These are phyloP conservation scores for Russula olivacea DNA, from an alignment of 768 basidiomycete species.

Conservation along the genomic window DNA sequence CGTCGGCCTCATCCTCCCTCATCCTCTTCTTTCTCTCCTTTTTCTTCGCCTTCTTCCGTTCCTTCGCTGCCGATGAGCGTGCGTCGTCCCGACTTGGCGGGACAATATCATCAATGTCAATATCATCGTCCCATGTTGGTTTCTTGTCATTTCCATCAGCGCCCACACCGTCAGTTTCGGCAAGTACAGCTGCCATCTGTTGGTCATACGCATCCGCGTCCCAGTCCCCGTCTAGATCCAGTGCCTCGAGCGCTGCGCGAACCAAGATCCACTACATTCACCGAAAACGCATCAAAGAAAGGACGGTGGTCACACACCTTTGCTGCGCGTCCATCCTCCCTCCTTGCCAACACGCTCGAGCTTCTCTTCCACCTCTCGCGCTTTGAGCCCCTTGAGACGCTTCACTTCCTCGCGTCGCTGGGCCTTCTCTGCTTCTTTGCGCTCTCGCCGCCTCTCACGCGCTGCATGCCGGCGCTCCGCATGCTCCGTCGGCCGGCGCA, in stretches of 20 bases:
- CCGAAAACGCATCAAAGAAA: neutral
- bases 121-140: constrained; percentile 89
- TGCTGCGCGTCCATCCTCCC: constrained; percentile 47
- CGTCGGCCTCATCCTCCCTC: constrained; percentile 41
- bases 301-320: constrained; percentile 25
- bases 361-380: constrained; percentile 72
- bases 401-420: constrained; percentile 76
- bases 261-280: constrained; percentile 8
- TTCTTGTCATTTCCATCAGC: constrained; percentile 45
- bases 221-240: constrained; percentile 92
- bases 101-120: constrained; percentile 67
- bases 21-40: constrained; percentile 58
- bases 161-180: constrained; percentile 41
- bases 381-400: constrained; percentile 76
- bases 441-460: constrained; percentile 66
- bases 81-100: constrained; percentile 32
- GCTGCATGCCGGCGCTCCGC: constrained; percentile 60
- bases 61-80: constrained; percentile 4
- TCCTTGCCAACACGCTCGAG: constrained; percentile 67
- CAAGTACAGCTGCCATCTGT: constrained; percentile 76
- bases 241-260: constrained; percentile 49
- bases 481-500: constrained; percentile 67
- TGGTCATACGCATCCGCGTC: constrained; percentile 78
- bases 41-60: constrained; percentile 34
- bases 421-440: constrained; percentile 72